Percentiles rank a stretch among this genome's conserved stretches.
phyloP scores from a whole-genome alignment of 73 alveolate genomes.

The Paraurostyla sp. region DNA sequence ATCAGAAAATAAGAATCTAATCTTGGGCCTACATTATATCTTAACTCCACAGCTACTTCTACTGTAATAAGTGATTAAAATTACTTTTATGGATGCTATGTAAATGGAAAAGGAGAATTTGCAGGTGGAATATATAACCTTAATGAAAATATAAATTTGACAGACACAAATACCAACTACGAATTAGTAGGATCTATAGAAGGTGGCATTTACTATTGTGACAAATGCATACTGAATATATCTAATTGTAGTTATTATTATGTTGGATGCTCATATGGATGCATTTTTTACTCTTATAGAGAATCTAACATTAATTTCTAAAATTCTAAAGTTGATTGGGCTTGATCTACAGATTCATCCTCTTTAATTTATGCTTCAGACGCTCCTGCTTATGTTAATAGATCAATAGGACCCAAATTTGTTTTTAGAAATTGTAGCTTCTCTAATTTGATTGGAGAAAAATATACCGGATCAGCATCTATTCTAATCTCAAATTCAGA shows the following conservation, averaged over 20 bases:
- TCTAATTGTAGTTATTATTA: not conserved
- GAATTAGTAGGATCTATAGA: not conserved
- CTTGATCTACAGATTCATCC: not conserved
- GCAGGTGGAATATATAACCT: conserved; percentile 13
- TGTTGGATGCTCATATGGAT: not conserved
- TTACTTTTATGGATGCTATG: not conserved
- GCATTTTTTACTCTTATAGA: not conserved
- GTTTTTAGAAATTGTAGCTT: too few species aligned
- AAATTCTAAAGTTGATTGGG: not conserved
- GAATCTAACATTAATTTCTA: not conserved
- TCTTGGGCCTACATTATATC: too few species aligned
- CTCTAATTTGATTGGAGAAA: too few species aligned
- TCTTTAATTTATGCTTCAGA: not conserved
- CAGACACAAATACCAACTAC: not conserved
- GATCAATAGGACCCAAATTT: too few species aligned
- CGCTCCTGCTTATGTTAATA: not conserved
- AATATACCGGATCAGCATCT: too few species aligned
- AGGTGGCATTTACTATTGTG: not conserved
- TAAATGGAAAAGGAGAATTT: not conserved
- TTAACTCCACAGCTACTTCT: too few species aligned
- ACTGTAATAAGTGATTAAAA: not conserved
- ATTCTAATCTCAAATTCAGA: too few species aligned
- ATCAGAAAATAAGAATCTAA: too few species aligned
- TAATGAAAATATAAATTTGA: not conserved
- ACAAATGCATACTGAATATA: not conserved